A percentile compares a stretch with the other conserved stretches of the same genome.
Conservation (phyloP, 2,329 filamentous ascomycete genomes). For the Simplicillium aogashimaense region DNA sequence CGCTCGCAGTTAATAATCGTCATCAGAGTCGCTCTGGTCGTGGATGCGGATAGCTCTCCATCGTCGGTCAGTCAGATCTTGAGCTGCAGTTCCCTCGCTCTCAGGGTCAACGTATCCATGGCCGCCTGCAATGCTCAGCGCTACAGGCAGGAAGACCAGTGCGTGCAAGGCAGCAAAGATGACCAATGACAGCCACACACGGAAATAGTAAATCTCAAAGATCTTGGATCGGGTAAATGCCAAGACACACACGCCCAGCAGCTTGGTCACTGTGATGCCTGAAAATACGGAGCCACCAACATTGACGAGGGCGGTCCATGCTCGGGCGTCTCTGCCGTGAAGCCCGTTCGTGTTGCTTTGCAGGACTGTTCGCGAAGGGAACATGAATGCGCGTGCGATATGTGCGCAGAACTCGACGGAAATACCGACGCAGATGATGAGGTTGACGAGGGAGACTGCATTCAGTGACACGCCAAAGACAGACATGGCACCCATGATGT, state of each 20-base stretch:
- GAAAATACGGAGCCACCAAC: constrained; percentile 92
- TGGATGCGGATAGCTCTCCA: constrained; percentile 72
- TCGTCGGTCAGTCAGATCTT: constrained; percentile 71
- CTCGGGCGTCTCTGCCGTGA: constrained; percentile 71
- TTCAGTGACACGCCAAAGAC: constrained; percentile 83
- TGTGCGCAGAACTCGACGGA: constrained; percentile 96
- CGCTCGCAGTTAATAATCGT: constrained; percentile 33
- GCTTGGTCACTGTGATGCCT: constrained; percentile 91
- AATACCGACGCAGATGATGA: constrained; percentile 96
- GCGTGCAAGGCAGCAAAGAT: constrained; percentile 83
- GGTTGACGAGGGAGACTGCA: constrained; percentile 87
- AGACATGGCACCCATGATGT: constrained; percentile 94
- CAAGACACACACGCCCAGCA: constrained; percentile 82
- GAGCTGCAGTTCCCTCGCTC: constrained; percentile 77
- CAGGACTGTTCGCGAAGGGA: constrained; percentile 74
- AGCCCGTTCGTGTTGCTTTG: constrained; percentile 68
- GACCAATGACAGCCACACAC: constrained; percentile 89
- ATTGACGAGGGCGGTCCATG: constrained; percentile 89
- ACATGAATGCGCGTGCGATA: constrained; percentile 91
- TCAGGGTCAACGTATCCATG: constrained; percentile 83
- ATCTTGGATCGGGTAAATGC: constrained; percentile 97
- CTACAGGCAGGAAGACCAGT: constrained; percentile 83
- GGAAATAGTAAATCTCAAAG: constrained; percentile 98
- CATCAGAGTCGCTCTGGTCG: constrained; percentile 65
- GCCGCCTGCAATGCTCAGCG: constrained; percentile 76